phyloP scores from a whole-genome alignment of 352 stramenopile species.

The Pythium folliculosum region DNA sequence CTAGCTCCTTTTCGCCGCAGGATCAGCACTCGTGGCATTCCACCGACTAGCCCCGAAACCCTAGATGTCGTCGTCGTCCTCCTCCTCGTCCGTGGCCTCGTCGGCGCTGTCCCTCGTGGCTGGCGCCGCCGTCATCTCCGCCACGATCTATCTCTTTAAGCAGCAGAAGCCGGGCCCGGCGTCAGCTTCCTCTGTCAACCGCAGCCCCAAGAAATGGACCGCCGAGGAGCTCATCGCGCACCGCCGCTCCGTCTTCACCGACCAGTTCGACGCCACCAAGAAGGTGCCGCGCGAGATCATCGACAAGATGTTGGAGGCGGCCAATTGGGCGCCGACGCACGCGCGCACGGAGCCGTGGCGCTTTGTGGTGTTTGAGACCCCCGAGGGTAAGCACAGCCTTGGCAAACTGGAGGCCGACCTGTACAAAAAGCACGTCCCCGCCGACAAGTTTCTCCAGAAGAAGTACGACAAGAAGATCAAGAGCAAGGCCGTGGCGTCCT shows the following conservation, averaged over 20 bases:
- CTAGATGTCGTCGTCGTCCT: background rate
- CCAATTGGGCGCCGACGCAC: slow-evolving; percentile 86
- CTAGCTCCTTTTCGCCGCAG: too few relatives aligned
- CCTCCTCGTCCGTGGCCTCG: background rate
- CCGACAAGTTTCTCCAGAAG: slow-evolving; percentile 68
- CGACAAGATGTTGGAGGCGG: slow-evolving; percentile 74
- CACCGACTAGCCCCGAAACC: background rate
- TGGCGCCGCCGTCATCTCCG: slow-evolving; percentile 15
- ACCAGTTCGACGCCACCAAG: slow-evolving; percentile 60
- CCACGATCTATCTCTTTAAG: slow-evolving; percentile 19
- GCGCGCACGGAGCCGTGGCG: slow-evolving; percentile 82
- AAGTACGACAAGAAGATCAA: slow-evolving; percentile 83
- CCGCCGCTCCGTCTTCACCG: slow-evolving; percentile 77
- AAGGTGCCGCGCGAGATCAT: slow-evolving; percentile 58
- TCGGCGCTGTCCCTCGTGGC: slow-evolving; percentile 12
- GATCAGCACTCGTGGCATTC: background rate
- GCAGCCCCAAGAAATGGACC: slow-evolving; percentile 43
- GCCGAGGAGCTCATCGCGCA: slow-evolving; percentile 78
- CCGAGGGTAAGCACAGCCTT: slow-evolving; percentile 52
- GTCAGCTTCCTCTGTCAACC: background rate
- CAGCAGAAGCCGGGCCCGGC: slow-evolving; percentile 27
- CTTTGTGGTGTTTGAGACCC: slow-evolving; percentile 71
- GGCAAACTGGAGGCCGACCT: slow-evolving; percentile 64
- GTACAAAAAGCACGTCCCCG: slow-evolving; percentile 70
- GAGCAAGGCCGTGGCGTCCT: slow-evolving; percentile 66